phyloP scores from a whole-genome alignment of 768 basidiomycete species.

The Tephrocybe sp. region DNA sequence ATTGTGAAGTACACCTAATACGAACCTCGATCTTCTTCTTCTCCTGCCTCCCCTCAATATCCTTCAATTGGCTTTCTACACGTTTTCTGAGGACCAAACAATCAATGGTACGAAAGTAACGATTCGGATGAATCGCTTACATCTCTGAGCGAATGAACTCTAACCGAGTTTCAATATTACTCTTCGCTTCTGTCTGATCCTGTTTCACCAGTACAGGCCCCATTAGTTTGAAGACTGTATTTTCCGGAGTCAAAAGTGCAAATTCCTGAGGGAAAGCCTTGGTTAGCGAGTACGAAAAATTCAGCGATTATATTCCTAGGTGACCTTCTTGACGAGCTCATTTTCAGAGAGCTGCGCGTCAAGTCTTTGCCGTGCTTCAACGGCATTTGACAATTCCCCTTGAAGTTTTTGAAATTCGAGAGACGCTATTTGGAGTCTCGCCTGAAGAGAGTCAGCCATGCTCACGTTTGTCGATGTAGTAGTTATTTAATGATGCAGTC shows the following conservation, averaged over 20 bases:
- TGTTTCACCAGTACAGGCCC: constrained; percentile 91
- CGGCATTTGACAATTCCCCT: constrained; percentile 63
- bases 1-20: constrained; percentile 11
- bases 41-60: constrained; percentile 73
- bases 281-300: not conserved
- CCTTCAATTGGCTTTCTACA: constrained; percentile 80
- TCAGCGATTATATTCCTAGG: constrained; percentile 4
- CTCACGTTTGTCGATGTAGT: not conserved
- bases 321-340: constrained; percentile 86
- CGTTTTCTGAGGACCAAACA: constrained; percentile 49
- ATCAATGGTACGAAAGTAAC: not conserved
- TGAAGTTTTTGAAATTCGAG: constrained; percentile 83
- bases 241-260: constrained; percentile 64
- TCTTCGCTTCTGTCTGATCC: constrained; percentile 83
- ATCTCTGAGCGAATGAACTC: constrained; percentile 89
- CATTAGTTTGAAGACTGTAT: constrained; percentile 86
- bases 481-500: too few relatives aligned
- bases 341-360: constrained; percentile 92
- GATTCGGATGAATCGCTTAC: constrained; percentile 42
- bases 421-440: constrained; percentile 66
- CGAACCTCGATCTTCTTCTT: constrained; percentile 81
- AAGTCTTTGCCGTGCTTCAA: constrained; percentile 84
- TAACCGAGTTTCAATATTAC: constrained; percentile 85
- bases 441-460: constrained; percentile 43
- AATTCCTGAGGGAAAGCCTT: constrained; percentile 68